These are phyloP conservation scores for Conringia planisiliqua DNA, from an alignment of 345 rosid species.

Conservation along the genomic window DNA sequence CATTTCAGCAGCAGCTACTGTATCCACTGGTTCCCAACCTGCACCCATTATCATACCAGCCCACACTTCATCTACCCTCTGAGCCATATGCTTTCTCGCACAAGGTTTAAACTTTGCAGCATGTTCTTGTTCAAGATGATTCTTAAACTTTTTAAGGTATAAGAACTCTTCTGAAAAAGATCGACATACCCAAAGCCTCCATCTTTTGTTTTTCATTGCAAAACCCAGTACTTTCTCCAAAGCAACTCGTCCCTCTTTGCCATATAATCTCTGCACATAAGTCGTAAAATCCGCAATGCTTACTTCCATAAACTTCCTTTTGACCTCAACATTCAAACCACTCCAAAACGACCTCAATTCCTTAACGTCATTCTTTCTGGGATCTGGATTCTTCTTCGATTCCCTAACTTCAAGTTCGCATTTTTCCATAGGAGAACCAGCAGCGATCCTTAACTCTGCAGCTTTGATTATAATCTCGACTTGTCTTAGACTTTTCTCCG, in stretches of 20 bases:
- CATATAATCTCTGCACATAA: neutral
- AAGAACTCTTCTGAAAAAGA: constrained; percentile 2
- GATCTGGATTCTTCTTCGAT: neutral
- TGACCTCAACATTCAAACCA: constrained; percentile 9
- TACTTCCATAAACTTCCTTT: constrained; percentile 15
- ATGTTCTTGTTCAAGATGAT: constrained; percentile 23
- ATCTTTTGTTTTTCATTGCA: neutral
- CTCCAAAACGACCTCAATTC: neutral
- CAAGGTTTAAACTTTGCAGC: neutral
- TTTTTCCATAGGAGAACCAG: neutral
- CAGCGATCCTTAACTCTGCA: constrained; percentile 4
- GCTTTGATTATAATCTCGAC: neutral
- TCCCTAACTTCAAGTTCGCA: neutral
- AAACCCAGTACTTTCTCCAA: constrained; percentile 9
- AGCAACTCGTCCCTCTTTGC: neutral
- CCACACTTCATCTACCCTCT: neutral
- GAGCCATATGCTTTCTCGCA: neutral
- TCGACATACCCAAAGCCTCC: constrained; percentile 22
- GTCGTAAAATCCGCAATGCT: neutral
- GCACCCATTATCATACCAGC: neutral
- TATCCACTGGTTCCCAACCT: constrained; percentile 26
- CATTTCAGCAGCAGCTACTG: constrained; percentile 6
- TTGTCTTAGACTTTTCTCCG: neutral
- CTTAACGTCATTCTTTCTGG: no score
- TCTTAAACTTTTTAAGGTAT: constrained; percentile 11